Evolutionary conservation across 371 early-diverging fungal species (phyloP).

Genomic region (Mucor lusitanicus): DNA sequence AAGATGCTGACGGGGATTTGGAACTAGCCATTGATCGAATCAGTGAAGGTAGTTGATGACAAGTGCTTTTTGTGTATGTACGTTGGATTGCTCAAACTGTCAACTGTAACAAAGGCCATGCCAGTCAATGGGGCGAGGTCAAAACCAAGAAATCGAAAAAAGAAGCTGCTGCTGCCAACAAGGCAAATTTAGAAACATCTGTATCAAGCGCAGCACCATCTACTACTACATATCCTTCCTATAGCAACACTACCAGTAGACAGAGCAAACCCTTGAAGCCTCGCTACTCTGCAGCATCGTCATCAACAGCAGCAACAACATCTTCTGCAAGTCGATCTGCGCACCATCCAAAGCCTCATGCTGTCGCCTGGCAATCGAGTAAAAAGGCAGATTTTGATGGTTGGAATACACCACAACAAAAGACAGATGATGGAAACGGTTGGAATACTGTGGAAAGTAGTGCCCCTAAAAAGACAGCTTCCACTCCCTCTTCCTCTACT

Average conservation of each 20-base stretch:
- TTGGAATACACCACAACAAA: background rate
- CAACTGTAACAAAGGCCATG: constrained; percentile 62
- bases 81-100: background rate
- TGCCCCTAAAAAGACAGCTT: constrained; percentile 9
- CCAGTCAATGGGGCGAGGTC: constrained; percentile 90
- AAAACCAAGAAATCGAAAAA: constrained; percentile 75
- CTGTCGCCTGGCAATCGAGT: background rate
- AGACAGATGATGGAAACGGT: constrained; percentile 66
- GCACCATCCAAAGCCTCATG: background rate
- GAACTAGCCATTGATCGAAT: constrained; percentile 81
- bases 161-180: constrained; percentile 43
- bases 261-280: background rate
- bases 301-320: background rate
- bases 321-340: background rate
- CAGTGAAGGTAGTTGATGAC: constrained; percentile 69
- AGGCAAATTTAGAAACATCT: constrained; percentile 23
- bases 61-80: background rate
- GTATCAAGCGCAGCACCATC: constrained; percentile 5
- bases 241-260: constrained; percentile 10
- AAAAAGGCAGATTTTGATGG: constrained; percentile 5
- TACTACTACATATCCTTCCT: constrained; percentile 1
- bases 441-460: constrained; percentile 56
- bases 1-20: constrained; percentile 87
- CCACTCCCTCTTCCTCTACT: constrained; percentile 12
- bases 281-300: background rate